Evolutionary conservation across 441 rosid species (phyloP), one percentile per base, ranked within the genome.

Genomic region (Capsella rubella): DNA sequence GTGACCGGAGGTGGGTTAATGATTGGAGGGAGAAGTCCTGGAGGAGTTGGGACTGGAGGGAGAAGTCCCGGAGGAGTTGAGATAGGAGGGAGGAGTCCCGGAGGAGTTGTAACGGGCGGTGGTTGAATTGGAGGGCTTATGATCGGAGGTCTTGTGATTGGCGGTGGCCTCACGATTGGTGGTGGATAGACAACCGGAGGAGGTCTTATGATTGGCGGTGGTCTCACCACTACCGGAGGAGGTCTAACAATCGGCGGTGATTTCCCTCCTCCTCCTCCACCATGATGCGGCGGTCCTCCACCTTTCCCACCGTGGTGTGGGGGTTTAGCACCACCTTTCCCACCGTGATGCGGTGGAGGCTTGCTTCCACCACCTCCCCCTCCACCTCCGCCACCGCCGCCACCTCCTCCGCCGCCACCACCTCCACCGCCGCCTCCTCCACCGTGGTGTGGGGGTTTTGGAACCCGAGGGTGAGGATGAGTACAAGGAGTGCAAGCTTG

Each of bases 401-500:
- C 71, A 0, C 72, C 67, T 31, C 34, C 73, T 0, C 73, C 73
- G 0, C 73, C 52, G 0, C 69, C 71, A 0, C 72, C 66, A 0
- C 78, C 78, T 0, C 78, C 78, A 0, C 71, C 71, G 0, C 72
- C 67, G 0, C 49, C 49, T 12, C 83, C 72, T 2, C 93, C 93
- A 2, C 89, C 86, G 14, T 85, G 92, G 4, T 62, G 81, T 1
- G 92, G 93, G 8, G 90, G 90, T 8, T 73, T 76, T 1, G 85
- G 89, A 35, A 47, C 67, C 75, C 64, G 88, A 83, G 71, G 73
- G 49, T 79, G 90, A 40, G 95, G 89, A 27, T 54, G 88, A 27
- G 80, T 73, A 59, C 98, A 90, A 67, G 90, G 84, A 53, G 29
- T 79, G 62, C 92, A 89, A 64, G 98, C 96, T 63, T 88, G 78